Evolutionary conservation across 1,284 basidiomycete species (phyloP), one percentile per base, ranked within the genome.

Genomic region (Marasmius fiardii): DNA sequence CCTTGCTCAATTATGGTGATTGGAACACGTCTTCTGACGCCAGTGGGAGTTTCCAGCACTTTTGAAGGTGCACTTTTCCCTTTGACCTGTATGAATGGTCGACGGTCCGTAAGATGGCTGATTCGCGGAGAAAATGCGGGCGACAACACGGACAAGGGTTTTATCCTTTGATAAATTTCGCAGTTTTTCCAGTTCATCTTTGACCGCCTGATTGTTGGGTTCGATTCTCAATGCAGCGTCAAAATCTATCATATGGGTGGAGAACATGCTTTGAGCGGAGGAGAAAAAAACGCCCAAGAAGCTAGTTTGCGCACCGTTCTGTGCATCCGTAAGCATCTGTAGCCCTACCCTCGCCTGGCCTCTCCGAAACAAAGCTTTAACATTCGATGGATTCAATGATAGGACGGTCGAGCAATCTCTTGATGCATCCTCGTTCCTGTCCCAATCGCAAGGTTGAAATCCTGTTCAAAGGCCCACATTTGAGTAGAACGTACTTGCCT

Each of bases 331-430:
- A 12, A 83, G 61, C 50, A 78, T 80, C 20, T 74, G 79, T 56
- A 86, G 63, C 2, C 69, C 79, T 12, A 72, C 65, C 51, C 85
- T 71, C 1, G 90, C 89, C 65, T 92, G 88, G 0, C 78, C 88
- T 59, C 90, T 74, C 57, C 90, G 72, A 64, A 86, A 93, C 33
- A 87, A 64, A 0, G 84, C 90, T 61, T 93, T 93, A 14, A 83
- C 80, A 62, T 88, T 89, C 43, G 71, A 73, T n/a, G 70, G 59
- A 58, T 73, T 81, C 26, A 88, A 65, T 2, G 59, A 62, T 50
- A 90, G 69, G 6, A 81, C 85, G 3, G 73, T 76, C 2, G 79
- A 78, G 63, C 88, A 90, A 65, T 92, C 89, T 54, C 86, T 71
- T 64, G 89, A 86, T 16, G 88, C 87, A 68, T 92, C 90, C 64